Percentiles rank a stretch among this genome's conserved stretches.
Conservation (phyloP, 768 basidiomycete species). For the Calocybe indica region DNA sequence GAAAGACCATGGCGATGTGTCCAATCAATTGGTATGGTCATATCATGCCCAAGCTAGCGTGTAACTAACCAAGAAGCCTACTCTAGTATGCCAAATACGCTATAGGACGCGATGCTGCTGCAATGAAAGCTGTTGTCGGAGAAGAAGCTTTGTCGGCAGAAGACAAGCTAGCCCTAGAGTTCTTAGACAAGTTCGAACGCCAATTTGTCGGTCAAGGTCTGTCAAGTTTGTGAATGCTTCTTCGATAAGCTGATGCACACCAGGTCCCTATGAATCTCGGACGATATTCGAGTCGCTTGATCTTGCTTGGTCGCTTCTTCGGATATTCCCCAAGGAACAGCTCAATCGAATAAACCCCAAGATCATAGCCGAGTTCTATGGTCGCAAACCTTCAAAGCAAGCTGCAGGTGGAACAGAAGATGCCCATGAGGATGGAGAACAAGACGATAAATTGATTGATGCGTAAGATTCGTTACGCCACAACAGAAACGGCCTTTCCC, state of each 20-base stretch:
- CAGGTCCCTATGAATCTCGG: constrained; percentile 91
- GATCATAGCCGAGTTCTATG: constrained; percentile 92
- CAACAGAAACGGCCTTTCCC: background rate
- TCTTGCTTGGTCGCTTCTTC: constrained; percentile 91
- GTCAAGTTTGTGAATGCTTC: constrained; percentile 11
- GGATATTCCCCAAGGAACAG: constrained; percentile 98
- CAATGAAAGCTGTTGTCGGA: constrained; percentile 99
- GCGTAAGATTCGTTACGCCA: constrained; percentile 30
- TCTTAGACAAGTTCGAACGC: constrained; percentile 95
- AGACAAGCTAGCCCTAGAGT: constrained; percentile 95
- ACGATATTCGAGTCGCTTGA: constrained; percentile 97
- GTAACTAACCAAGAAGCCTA: constrained; percentile 5
- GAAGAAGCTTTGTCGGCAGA: constrained; percentile 94
- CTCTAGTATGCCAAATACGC: constrained; percentile 94
- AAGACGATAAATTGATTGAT: constrained; percentile 59
- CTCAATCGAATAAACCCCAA: constrained; percentile 97
- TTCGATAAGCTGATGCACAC: constrained; percentile 7
- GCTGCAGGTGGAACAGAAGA: constrained; percentile 44
- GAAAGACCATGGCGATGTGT: constrained; percentile 98
- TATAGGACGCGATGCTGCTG: constrained; percentile 92
- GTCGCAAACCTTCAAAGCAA: constrained; percentile 72
- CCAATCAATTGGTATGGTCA: constrained; percentile 88
- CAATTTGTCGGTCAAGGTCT: constrained; percentile 95
- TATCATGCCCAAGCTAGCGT: background rate
- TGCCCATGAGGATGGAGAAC: constrained; percentile 30